Percentiles rank a stretch among this genome's conserved stretches.
Conservation (phyloP, 306 rosid species). For the Urtica urens region DNA sequence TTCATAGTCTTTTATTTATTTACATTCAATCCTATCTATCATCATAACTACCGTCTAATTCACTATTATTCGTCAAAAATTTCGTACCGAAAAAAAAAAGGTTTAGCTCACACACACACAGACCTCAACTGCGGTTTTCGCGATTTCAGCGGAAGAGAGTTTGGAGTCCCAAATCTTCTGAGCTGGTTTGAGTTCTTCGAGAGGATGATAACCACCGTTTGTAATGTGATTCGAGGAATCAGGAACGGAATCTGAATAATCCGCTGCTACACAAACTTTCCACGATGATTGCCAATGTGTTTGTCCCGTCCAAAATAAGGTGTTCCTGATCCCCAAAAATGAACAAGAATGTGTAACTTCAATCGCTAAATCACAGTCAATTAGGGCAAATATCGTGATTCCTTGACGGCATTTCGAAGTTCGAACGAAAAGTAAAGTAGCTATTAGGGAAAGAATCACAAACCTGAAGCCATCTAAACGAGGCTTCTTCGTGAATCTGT, state of each 20-base stretch:
- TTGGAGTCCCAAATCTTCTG: slow-evolving; percentile 38
- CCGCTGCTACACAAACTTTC: slow-evolving; percentile 85
- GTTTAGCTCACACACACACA: slow-evolving; percentile 1
- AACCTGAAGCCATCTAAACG: slow-evolving; percentile 46
- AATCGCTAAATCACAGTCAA: too few species aligned
- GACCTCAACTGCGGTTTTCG: slow-evolving; percentile 78
- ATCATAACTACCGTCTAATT: slow-evolving; percentile 2
- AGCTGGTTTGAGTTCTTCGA: slow-evolving; percentile 65
- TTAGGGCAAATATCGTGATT: background rate
- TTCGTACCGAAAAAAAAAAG: slow-evolving; percentile 2
- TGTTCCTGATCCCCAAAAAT: slow-evolving; percentile 48
- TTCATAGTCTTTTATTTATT: too few species aligned
- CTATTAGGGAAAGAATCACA: background rate
- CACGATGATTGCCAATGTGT: slow-evolving; percentile 44
- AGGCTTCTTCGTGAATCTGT: slow-evolving; percentile 40
- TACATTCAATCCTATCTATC: background rate
- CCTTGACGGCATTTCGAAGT: background rate
- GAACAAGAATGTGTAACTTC: too few species aligned
- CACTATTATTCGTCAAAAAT: slow-evolving; percentile 9
- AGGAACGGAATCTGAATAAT: slow-evolving; percentile 75
- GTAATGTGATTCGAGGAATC: slow-evolving; percentile 56
- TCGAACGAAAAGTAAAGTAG: background rate
- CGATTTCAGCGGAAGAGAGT: slow-evolving; percentile 74
- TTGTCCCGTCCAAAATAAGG: slow-evolving; percentile 30
- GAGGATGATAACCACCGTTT: slow-evolving; percentile 70